Evolutionary conservation across 2,329 filamentous ascomycete genomes (phyloP), one percentile per base, ranked within the genome.

Genomic region (Ascosphaera apis): DNA sequence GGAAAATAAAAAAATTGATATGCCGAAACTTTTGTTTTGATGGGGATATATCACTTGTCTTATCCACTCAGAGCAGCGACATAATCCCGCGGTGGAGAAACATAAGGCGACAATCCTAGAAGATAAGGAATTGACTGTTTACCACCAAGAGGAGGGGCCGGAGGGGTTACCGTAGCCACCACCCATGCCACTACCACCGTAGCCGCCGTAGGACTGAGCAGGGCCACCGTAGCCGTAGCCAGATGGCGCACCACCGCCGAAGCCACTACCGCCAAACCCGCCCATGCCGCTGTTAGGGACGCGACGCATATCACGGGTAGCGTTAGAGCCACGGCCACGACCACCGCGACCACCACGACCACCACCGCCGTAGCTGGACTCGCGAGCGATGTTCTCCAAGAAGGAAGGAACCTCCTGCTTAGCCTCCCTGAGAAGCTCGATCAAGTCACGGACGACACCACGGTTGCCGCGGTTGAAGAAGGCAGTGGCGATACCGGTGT

Each of bases 271-370:
- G 34, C 54, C 52, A 40, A 53, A 53, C 44, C 56, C 59, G 34
- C 55, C 55, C 40, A 47, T 59, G 40, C 69, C 74, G n/a, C n/a
- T n/a, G n/a, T n/a, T n/a, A 39, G 70, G 73, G 42, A 69, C 71
- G 57, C 83, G 83, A 61, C 88, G 82, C 66, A 88, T 82, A 56
- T 95, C 88, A 53, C 84, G 83, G 57, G 75, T 91, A 48, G 76
- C 67, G 53, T 56, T 51, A 43, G 54, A 64, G 51, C 57, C 58
- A 47, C 75, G 57, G 34, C 76, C 67, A 36, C 82, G 76, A 39
- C 81, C 80, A 46, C 72, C 92, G 48, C 75, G 57, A 34, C 76
- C 67, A 36, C 82, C 77, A 39, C 75, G 57, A 34, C 76, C 67
- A 36, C 82, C 77, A 39, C 81, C 80, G 46, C 72, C 92, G 48